phyloP scores from a whole-genome alignment of 164 flowering plant genomes.

The Sedum album region DNA sequence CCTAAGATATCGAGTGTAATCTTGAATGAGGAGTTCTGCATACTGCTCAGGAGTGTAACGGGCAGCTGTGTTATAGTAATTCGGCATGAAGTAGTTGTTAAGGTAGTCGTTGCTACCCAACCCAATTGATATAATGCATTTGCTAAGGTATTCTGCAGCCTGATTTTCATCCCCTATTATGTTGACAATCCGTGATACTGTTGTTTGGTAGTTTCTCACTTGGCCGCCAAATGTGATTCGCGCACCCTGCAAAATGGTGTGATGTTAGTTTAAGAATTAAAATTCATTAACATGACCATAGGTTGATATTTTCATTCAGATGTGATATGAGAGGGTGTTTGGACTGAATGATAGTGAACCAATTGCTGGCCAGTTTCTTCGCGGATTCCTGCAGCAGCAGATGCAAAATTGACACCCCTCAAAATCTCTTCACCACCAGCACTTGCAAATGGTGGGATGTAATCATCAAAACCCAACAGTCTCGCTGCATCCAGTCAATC shows the following conservation, averaged over 20 bases:
- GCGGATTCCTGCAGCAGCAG: conserved; percentile 45
- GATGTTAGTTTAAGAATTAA: not conserved
- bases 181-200: conserved; percentile 38
- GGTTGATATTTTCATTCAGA: no score
- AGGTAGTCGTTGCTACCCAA: conserved; percentile 59
- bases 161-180: conserved; percentile 37
- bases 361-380: no score
- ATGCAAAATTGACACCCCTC: conserved; percentile 36
- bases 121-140: conserved; percentile 48
- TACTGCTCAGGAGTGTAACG: conserved; percentile 54
- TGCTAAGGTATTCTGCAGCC: conserved; percentile 50
- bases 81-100: conserved; percentile 53
- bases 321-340: not conserved
- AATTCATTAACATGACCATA: no score
- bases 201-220: conserved; percentile 34
- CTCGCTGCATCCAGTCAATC: conserved; percentile 16
- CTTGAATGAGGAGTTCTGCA: conserved; percentile 54
- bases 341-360: conserved; percentile 13
- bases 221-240: conserved; percentile 50
- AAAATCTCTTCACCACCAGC: conserved; percentile 21
- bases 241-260: conserved; percentile 38
- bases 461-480: conserved; percentile 28
- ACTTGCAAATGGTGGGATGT: conserved; percentile 24
- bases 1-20: conserved; percentile 42
- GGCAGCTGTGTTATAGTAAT: conserved; percentile 38